phyloP scores from a whole-genome alignment of 192 early-diverging fungal species.

The Geranomyces michiganensis region DNA sequence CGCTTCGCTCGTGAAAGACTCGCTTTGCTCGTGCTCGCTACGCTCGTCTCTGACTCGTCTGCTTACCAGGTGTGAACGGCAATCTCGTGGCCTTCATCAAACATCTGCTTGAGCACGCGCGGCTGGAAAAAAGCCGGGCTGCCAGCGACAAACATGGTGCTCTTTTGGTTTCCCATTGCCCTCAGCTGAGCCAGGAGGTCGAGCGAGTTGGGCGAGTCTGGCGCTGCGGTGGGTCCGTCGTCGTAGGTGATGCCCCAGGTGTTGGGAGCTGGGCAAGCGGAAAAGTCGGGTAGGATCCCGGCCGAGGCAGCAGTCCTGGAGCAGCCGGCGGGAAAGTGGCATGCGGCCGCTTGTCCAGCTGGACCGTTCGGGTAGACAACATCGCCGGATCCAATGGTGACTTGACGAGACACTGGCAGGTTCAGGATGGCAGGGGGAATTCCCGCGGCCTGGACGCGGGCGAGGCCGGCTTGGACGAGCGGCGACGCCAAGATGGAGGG shows the following conservation, averaged over 20 bases:
- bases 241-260: constrained; percentile 40
- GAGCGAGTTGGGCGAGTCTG: constrained; percentile 10
- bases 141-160: constrained; percentile 42
- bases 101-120: constrained; percentile 30
- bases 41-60: too few relatives aligned
- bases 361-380: constrained; percentile 20
- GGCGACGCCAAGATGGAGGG: not conserved
- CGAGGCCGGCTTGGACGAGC: not conserved
- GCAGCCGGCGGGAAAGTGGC: constrained; percentile 36
- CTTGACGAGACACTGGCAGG: not conserved
- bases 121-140: constrained; percentile 28
- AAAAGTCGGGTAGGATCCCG: constrained; percentile 32
- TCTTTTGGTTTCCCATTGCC: constrained; percentile 2
- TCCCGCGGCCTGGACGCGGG: not conserved
- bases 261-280: constrained; percentile 20
- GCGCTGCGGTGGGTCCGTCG: constrained; percentile 30
- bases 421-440: not conserved
- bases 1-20: too few relatives aligned
- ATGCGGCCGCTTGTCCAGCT: constrained; percentile 17
- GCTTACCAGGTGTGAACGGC: constrained; percentile 58
- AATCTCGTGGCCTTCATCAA: constrained; percentile 43
- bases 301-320: constrained; percentile 10
- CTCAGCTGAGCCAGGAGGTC: not conserved
- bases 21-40: too few relatives aligned
- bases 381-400: not conserved